These are phyloP conservation scores for Alternaria tenuissima DNA, from an alignment of 2,329 filamentous ascomycete genomes.

Conservation along the genomic window DNA sequence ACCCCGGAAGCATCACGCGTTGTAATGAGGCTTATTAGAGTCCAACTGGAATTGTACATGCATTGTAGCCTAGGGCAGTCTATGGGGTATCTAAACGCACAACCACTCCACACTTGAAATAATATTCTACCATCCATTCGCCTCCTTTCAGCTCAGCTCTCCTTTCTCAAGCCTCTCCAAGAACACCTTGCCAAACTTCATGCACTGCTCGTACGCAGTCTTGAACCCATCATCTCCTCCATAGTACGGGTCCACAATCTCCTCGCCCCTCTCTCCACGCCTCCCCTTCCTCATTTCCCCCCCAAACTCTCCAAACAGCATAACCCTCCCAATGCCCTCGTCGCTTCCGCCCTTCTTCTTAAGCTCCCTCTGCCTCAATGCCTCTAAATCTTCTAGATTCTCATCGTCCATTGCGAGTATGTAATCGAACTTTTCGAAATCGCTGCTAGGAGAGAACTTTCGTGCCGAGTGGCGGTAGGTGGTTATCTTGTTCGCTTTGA, in stretches of 20 bases:
- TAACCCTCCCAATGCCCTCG: slow-evolving; percentile 63
- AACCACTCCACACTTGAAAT: neutral
- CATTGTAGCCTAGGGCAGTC: slow-evolving; percentile 7
- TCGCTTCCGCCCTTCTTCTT: slow-evolving; percentile 46
- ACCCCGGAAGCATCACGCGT: neutral
- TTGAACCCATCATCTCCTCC: slow-evolving; percentile 48
- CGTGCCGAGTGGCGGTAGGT: slow-evolving; percentile 80
- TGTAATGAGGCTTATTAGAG: neutral
- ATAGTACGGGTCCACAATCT: slow-evolving; percentile 83
- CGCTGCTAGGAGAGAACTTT: slow-evolving; percentile 70
- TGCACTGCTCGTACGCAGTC: slow-evolving; percentile 81
- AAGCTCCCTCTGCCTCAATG: slow-evolving; percentile 64
- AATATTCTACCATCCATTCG: too few relatives aligned
- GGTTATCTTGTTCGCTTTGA: slow-evolving; percentile 76
- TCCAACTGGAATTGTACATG: slow-evolving; percentile 2
- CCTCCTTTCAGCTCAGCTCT: slow-evolving; percentile 32
- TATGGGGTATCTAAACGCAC: slow-evolving; percentile 35
- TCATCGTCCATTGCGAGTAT: slow-evolving; percentile 92
- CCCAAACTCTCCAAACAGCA: slow-evolving; percentile 87
- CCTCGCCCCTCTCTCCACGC: slow-evolving; percentile 11
- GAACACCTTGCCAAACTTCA: slow-evolving; percentile 79
- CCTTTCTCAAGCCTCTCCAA: slow-evolving; percentile 65
- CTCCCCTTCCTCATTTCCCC: slow-evolving; percentile 51
- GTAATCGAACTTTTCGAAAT: slow-evolving; percentile 90
- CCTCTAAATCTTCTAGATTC: slow-evolving; percentile 76